Evolutionary conservation across 2,329 filamentous ascomycete species (phyloP).

Genomic region (Microcyclospora tardicrescens): DNA sequence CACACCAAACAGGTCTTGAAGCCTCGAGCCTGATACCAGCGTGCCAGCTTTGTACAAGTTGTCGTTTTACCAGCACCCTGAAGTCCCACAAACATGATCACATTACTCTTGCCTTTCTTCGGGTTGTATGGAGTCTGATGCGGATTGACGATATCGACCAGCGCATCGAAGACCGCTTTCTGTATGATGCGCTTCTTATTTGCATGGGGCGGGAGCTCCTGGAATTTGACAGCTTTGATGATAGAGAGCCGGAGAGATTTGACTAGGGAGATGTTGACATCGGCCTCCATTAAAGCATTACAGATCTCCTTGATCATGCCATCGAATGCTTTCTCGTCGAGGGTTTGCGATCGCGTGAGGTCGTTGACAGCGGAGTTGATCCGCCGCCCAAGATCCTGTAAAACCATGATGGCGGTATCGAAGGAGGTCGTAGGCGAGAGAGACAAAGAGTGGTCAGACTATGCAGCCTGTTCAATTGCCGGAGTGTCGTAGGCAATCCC

Average conservation of each 20-base stretch:
- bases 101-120: slow-evolving; percentile 88
- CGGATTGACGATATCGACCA: slow-evolving; percentile 89
- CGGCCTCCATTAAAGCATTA: slow-evolving; percentile 85
- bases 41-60: slow-evolving; percentile 89
- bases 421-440: neutral
- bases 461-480: no score
- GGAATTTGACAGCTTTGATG: slow-evolving; percentile 82
- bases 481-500: no score
- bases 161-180: slow-evolving; percentile 92
- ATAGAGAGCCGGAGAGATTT: slow-evolving; percentile 86
- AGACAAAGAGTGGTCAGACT: no score
- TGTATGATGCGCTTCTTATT: slow-evolving; percentile 99
- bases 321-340: slow-evolving; percentile 98
- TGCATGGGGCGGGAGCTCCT: slow-evolving; percentile 75
- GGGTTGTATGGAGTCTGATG: slow-evolving; percentile 92
- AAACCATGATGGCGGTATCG: slow-evolving; percentile 57
- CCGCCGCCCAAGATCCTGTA: slow-evolving; percentile 95
- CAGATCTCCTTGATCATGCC: slow-evolving; percentile 98
- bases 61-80: slow-evolving; percentile 98
- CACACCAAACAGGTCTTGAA: slow-evolving; percentile 91
- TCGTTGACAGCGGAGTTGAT: slow-evolving; percentile 95
- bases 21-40: slow-evolving; percentile 86
- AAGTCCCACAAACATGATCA: slow-evolving; percentile 98
- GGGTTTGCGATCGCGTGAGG: slow-evolving; percentile 78
- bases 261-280: slow-evolving; percentile 93